Base-by-base conservation (phyloP, 805 yeast genomes). In the Candida sphagnicola region DNA sequence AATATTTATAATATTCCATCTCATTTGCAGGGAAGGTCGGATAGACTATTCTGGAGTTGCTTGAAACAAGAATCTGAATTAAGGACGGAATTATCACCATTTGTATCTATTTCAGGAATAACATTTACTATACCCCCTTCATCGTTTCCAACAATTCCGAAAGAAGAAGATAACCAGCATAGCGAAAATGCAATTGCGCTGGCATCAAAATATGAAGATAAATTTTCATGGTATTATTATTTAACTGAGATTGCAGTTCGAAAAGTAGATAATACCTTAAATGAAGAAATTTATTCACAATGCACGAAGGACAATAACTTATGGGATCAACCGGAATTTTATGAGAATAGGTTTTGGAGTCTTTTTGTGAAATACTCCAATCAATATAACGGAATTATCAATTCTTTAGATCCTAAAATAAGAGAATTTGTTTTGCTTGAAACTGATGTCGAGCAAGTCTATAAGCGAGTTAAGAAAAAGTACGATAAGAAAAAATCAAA, bases 211-310 rank as follows among this genome's bases (percentile, higher is more conserved):
- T 51, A 42, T 28, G 60, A 58, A 31, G 59, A 52, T 32, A 47
- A 49, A 34, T 57, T 59, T 40, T 51, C 65, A 16, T 66, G 71
- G 72, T 63, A 62, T 45, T 65, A 44, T 34, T 66, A 58, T 40
- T 46, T 65, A 30, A 65, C 70, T 0, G 72, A 66, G 41, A 53
- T 62, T 5, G 72, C 72, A 0, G 61, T 63, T 14, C 46, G 71
- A 19, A 65, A 65, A 46, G 54, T 65, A 14, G 72, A 65, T 40
- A 66, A 66, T 46, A 50, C 44, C 18, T 47, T 66, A 51, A 61
- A 46, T 40, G 62, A 64, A 42, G 70, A 66, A 23, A 34, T 62
- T 8, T 62, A 50, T 40, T 43, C 57, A 0, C 42, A 41, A 24
- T 50, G 45, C 16, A 34, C 43, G 5, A 28, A 33, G 2, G 24